Conservation (phyloP, 1,139 yeast species). For the Blastobotrys elegans region DNA sequence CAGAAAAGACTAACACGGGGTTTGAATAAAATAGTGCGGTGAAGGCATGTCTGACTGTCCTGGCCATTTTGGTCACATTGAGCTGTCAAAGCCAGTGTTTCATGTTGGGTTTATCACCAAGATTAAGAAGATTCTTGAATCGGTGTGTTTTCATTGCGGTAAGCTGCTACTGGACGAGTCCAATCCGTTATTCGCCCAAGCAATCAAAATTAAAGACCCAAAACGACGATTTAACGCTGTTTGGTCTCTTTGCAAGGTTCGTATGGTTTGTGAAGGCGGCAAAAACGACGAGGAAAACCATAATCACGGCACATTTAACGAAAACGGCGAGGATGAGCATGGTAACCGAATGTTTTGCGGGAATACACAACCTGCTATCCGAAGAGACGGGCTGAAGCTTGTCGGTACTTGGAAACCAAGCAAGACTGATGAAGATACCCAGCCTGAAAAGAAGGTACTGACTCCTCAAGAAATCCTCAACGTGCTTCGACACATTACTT, state of each 20-base stretch:
- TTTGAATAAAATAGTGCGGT: constrained; percentile 53
- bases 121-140: constrained; percentile 91
- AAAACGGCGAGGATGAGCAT: constrained; percentile 76
- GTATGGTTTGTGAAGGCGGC: constrained; percentile 94
- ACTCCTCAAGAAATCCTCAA: constrained; percentile 86
- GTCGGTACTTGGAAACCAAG: constrained; percentile 98
- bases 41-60: constrained; percentile 99
- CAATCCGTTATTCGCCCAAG: constrained; percentile 81
- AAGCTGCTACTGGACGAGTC: constrained; percentile 79
- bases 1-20: not conserved
- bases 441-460: constrained; percentile 86
- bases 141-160: constrained; percentile 98
- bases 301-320: constrained; percentile 40
- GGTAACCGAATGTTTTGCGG: constrained; percentile 66
- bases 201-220: constrained; percentile 85
- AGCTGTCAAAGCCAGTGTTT: constrained; percentile 95
- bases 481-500: constrained; percentile 85
- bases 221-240: constrained; percentile 95
- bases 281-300: constrained; percentile 48
- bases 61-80: constrained; percentile 99
- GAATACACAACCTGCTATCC: constrained; percentile 89
- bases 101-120: constrained; percentile 91
- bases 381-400: constrained; percentile 91
- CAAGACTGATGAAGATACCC: constrained; percentile 78
- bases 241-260: constrained; percentile 86